A percentile compares a stretch with the other conserved stretches of the same genome.
phyloP scores from a whole-genome alignment of 202 grass and related monocot genomes.

The Brachypodium distachyon region DNA sequence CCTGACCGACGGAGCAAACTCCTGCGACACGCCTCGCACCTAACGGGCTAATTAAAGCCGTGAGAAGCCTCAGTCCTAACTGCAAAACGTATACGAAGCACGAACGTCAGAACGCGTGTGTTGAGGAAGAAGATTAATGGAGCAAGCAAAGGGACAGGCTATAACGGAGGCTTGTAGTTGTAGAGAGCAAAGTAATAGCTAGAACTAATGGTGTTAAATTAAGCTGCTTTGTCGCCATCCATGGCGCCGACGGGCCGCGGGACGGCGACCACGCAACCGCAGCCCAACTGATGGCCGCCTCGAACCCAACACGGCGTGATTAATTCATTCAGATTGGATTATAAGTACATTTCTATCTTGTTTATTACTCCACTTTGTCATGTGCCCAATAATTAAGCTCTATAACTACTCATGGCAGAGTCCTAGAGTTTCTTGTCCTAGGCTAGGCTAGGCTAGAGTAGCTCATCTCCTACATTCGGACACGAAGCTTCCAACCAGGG shows the following conservation, averaged over 20 bases:
- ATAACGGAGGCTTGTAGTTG: background rate
- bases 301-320: background rate
- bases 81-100: too few species aligned
- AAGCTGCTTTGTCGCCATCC: slow-evolving; percentile 3
- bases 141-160: background rate
- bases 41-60: background rate
- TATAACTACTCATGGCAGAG: background rate
- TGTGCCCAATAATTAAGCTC: background rate
- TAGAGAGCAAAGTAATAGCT: background rate
- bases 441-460: too few species aligned
- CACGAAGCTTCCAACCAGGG: background rate
- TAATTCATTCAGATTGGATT: too few species aligned
- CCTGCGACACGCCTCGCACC: background rate
- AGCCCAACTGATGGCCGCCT: slow-evolving; percentile 1
- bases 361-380: too few species aligned
- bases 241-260: background rate
- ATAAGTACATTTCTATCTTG: too few species aligned
- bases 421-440: background rate
- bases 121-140: background rate
- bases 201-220: background rate
- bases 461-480: background rate
- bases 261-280: slow-evolving; percentile 22
- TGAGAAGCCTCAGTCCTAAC: background rate
- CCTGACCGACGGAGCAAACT: too few species aligned
- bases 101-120: too few species aligned